Evolutionary conservation across 345 rosid species (phyloP).

Genomic region (Geranium brycei): DNA sequence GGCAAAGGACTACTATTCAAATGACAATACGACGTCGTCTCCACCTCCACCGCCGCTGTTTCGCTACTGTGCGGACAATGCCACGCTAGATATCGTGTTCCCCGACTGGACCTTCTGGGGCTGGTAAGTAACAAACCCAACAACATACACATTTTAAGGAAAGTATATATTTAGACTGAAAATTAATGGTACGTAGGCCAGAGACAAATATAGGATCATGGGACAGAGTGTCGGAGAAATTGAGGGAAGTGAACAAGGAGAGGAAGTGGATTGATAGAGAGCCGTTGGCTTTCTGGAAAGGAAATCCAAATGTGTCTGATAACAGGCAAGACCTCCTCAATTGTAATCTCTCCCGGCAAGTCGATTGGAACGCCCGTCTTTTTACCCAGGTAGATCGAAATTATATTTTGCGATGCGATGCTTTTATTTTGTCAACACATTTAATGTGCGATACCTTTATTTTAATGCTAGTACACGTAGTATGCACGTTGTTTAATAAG

Average conservation of each 20-base stretch:
- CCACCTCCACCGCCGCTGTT: conserved; percentile 25
- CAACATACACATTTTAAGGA: background rate
- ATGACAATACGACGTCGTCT: conserved; percentile 5
- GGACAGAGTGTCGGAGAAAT: conserved; percentile 10
- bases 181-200: conserved; percentile 4
- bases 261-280: conserved; percentile 21
- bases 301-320: conserved; percentile 22
- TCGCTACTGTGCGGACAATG: conserved; percentile 29
- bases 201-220: conserved; percentile 30
- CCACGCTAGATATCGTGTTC: conserved; percentile 28
- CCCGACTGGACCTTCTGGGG: conserved; percentile 53
- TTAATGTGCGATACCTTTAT: too few relatives aligned
- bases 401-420: too few relatives aligned
- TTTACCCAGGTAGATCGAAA: conserved; percentile 5
- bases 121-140: conserved; percentile 17
- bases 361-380: conserved; percentile 23
- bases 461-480: too few relatives aligned
- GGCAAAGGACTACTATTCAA: conserved; percentile 5
- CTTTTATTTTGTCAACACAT: too few relatives aligned
- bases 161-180: too few relatives aligned
- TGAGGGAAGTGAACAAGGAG: conserved; percentile 16
- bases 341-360: conserved; percentile 12
- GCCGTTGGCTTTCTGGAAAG: conserved; percentile 32
- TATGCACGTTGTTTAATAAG: too few relatives aligned
- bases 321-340: conserved; percentile 17